A percentile compares a stretch with the other conserved stretches of the same genome.
Evolutionary conservation across 441 rosid species (phyloP).

Genomic region (Pelargonium cotyledonis): DNA sequence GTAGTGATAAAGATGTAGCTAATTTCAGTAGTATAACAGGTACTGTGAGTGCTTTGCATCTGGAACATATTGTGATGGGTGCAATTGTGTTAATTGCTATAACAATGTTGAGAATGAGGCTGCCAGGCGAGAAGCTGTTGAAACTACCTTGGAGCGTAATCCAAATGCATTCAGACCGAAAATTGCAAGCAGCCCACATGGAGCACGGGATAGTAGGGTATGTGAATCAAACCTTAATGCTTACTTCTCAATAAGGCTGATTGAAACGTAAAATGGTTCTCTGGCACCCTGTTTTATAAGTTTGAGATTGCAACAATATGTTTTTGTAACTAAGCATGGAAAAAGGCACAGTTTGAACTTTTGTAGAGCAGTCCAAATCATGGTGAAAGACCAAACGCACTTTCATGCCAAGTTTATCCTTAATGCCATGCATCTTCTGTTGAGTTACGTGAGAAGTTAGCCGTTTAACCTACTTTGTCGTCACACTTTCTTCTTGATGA

Average conservation of each 20-base stretch:
- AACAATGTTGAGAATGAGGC: slow-evolving; percentile 81
- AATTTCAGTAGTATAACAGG: slow-evolving; percentile 34
- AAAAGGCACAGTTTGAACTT: slow-evolving; percentile 1
- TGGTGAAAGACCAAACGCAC: background rate
- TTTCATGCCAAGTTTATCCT: background rate
- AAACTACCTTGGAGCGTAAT: slow-evolving; percentile 60
- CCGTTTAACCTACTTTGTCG: too few species aligned
- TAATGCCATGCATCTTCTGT: background rate
- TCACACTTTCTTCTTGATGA: too few species aligned
- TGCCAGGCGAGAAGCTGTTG: slow-evolving; percentile 67
- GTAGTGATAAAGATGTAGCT: slow-evolving; percentile 17
- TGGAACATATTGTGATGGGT: slow-evolving; percentile 85
- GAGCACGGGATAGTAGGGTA: slow-evolving; percentile 54
- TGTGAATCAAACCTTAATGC: slow-evolving; percentile 9
- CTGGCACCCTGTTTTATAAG: too few species aligned
- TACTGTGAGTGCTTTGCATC: slow-evolving; percentile 97
- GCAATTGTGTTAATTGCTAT: slow-evolving; percentile 83
- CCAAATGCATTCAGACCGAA: slow-evolving; percentile 95
- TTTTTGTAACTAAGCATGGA: slow-evolving; percentile 2
- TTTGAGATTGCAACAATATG: background rate
- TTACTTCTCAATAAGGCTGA: background rate
- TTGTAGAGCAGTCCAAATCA: background rate
- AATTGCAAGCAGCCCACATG: slow-evolving; percentile 83
- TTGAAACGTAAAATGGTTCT: background rate
- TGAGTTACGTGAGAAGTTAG: background rate